These are phyloP conservation scores for Corrigiola litoralis DNA, from an alignment of 179 eudicot species.

Conservation along the genomic window DNA sequence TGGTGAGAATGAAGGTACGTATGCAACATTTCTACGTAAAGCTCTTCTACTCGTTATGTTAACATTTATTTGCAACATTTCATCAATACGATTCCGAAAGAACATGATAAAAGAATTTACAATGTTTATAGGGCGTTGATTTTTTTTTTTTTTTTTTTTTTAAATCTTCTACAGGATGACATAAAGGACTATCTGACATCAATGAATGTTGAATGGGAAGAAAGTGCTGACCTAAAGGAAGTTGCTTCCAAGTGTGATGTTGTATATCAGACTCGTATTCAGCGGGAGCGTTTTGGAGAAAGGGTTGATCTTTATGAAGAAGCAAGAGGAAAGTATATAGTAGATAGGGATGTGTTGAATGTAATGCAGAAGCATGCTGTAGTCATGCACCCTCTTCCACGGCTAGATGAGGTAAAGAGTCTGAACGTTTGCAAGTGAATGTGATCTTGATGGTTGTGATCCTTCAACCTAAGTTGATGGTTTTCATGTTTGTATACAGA, in stretches of 20 bases:
- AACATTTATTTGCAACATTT: too few relatives aligned
- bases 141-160: background rate
- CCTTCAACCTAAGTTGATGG: background rate
- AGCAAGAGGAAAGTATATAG: conserved; percentile 91
- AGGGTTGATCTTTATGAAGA: conserved; percentile 73
- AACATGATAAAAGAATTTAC: too few relatives aligned
- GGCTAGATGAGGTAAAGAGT: conserved; percentile 85
- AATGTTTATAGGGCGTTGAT: too few relatives aligned
- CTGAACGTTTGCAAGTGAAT: background rate
- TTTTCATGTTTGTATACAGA: conserved; percentile 31
- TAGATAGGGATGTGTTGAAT: conserved; percentile 48
- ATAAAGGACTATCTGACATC: conserved; percentile 78
- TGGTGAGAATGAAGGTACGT: conserved; percentile 82
- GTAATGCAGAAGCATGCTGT: conserved; percentile 91
- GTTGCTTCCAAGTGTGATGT: conserved; percentile 96
- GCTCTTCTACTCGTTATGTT: too few relatives aligned
- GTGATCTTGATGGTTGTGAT: background rate
- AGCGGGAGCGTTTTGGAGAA: conserved; percentile 88
- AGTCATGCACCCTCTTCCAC: conserved; percentile 95
- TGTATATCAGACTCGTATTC: conserved; percentile 95
- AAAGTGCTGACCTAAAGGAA: conserved; percentile 78
- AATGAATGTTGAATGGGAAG: conserved; percentile 81
- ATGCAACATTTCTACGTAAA: too few relatives aligned
- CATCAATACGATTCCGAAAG: too few relatives aligned
- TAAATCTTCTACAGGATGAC: conserved; percentile 61